Evolutionary conservation across 371 early-diverging fungal species (phyloP).

Genomic region (Rhizomucor pusillus): DNA sequence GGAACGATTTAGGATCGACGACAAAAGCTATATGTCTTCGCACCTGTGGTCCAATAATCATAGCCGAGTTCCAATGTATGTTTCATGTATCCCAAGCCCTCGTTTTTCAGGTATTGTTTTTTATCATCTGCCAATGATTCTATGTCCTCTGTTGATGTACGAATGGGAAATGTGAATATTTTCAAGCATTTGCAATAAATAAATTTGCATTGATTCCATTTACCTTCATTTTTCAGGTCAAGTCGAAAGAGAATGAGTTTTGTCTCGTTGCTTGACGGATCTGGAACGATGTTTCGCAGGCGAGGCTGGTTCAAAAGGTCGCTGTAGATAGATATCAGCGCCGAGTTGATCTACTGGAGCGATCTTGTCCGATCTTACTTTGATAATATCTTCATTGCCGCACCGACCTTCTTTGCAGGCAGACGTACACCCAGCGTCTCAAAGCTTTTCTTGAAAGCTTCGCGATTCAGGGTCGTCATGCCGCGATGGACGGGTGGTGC

Average conservation of each 20-base stretch:
- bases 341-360: too few species aligned
- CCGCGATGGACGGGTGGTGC: constrained; percentile 50
- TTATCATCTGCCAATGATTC: too few species aligned
- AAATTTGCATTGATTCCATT: too few species aligned
- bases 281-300: constrained; percentile 67
- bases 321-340: constrained; percentile 30
- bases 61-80: constrained; percentile 66
- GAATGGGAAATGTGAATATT: too few species aligned
- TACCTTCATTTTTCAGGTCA: constrained; percentile 37
- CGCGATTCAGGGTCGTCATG: constrained; percentile 56
- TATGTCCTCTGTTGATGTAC: too few species aligned
- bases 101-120: too few species aligned
- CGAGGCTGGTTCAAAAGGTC: constrained; percentile 72
- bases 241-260: constrained; percentile 64
- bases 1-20: not conserved
- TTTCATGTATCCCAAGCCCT: constrained; percentile 44
- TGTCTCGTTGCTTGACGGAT: constrained; percentile 49
- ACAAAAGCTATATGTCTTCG: not conserved
- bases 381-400: constrained; percentile 49
- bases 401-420: constrained; percentile 57
- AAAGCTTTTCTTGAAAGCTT: constrained; percentile 57
- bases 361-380: constrained; percentile 23
- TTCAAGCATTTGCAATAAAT: too few species aligned
- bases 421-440: constrained; percentile 63
- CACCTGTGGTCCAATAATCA: constrained; percentile 79